These are phyloP conservation scores for Talinum fruticosum DNA, from an alignment of 148 eudicot species.

Conservation along the genomic window DNA sequence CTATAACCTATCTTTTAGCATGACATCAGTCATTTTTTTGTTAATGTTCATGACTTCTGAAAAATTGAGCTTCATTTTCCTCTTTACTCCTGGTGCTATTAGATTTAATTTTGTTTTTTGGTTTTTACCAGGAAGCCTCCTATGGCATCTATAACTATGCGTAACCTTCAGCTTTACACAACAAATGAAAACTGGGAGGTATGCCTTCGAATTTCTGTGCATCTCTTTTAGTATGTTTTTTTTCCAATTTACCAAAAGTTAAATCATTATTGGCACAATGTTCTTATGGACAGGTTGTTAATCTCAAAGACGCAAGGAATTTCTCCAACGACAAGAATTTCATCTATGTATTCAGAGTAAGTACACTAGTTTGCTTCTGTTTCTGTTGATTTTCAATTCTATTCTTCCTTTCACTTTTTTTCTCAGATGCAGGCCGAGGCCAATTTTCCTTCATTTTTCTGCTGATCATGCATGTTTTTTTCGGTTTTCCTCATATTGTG, in stretches of 20 bases:
- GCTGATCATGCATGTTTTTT: neutral
- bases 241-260: constrained; percentile 5
- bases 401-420: neutral
- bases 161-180: constrained; percentile 79
- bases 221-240: neutral
- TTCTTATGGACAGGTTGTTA: constrained; percentile 61
- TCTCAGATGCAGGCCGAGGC: neutral
- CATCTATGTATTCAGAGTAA: constrained; percentile 94
- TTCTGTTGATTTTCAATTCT: neutral
- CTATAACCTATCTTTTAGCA: neutral
- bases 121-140: constrained; percentile 76
- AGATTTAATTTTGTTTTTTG: neutral
- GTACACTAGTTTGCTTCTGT: neutral
- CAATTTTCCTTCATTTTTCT: neutral
- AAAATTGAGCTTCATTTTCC: neutral
- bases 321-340: constrained; percentile 71
- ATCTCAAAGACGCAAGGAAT: constrained; percentile 93
- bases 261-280: constrained; percentile 19
- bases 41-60: neutral
- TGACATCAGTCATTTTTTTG: neutral
- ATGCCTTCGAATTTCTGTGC: neutral
- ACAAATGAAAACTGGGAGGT: constrained; percentile 95
- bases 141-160: constrained; percentile 92
- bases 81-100: neutral
- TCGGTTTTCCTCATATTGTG: neutral